Evolutionary conservation across 78 protist genomes (phyloP).

Genomic region (Thecamonas trahens): DNA sequence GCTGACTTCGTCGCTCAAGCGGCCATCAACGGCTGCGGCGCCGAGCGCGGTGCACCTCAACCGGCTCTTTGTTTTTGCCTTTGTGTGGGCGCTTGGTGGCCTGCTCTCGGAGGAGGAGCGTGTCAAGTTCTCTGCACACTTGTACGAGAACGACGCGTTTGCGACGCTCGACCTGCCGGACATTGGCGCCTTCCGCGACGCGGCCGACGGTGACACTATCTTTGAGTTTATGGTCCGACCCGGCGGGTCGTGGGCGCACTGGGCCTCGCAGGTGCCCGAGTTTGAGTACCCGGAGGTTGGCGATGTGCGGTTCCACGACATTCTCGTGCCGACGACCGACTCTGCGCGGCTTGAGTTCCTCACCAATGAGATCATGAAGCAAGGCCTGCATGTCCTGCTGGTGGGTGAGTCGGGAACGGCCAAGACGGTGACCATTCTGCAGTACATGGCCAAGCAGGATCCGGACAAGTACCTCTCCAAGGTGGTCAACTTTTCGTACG

Average conservation of each 20-base stretch:
- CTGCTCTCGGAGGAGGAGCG: conserved; percentile 67
- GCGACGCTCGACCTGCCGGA: neutral
- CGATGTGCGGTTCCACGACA: conserved; percentile 26
- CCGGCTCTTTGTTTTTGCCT: conserved; percentile 40
- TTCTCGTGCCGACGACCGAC: conserved; percentile 76
- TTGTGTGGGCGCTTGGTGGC: conserved; percentile 71
- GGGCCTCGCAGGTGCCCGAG: conserved; percentile 28
- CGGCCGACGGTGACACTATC: conserved; percentile 21
- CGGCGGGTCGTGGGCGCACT: conserved; percentile 53
- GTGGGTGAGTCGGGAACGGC: conserved; percentile 85
- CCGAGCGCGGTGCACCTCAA: conserved; percentile 16
- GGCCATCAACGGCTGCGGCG: conserved; percentile 1
- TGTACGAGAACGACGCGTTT: conserved; percentile 14
- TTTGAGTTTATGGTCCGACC: conserved; percentile 58
- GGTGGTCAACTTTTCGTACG: conserved; percentile 58
- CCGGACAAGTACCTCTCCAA: conserved; percentile 21
- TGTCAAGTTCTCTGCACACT: neutral
- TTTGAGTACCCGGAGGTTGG: conserved; percentile 38
- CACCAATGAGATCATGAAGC: neutral
- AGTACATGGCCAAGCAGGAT: conserved; percentile 20
- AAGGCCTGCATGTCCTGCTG: conserved; percentile 32
- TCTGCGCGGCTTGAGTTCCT: conserved; percentile 40
- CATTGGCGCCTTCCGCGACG: neutral
- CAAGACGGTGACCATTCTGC: conserved; percentile 59
- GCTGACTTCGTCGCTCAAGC: neutral